Evolutionary conservation across 2,329 filamentous ascomycete species (phyloP).

Genomic region (Neurospora sp.): DNA sequence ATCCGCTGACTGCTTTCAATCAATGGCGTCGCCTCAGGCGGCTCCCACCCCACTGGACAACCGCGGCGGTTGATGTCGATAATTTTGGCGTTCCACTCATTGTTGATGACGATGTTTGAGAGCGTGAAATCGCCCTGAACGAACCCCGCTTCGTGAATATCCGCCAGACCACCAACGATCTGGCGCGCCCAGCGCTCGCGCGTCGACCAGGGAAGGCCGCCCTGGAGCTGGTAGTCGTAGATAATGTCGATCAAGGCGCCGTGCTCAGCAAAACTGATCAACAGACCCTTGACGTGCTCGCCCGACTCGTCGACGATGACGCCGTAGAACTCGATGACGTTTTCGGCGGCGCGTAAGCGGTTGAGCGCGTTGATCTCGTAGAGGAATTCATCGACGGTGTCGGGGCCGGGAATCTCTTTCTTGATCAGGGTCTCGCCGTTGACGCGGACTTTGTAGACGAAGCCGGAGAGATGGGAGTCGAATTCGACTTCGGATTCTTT

Average conservation of each 20-base stretch:
- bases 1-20: constrained; percentile 85
- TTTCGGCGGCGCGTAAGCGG: constrained; percentile 58
- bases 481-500: constrained; percentile 71
- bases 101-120: constrained; percentile 92
- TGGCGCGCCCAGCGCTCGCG: constrained; percentile 85
- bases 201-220: constrained; percentile 51
- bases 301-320: constrained; percentile 73
- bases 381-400: constrained; percentile 90
- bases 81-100: constrained; percentile 77
- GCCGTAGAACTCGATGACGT: constrained; percentile 79
- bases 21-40: constrained; percentile 77
- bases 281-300: constrained; percentile 70
- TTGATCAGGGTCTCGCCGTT: constrained; percentile 69
- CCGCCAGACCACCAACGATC: constrained; percentile 78
- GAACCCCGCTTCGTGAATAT: constrained; percentile 92
- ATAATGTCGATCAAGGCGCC: constrained; percentile 86
- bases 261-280: constrained; percentile 79
- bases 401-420: constrained; percentile 94
- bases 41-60: constrained; percentile 97
- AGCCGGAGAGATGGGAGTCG: constrained; percentile 88
- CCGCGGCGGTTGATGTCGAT: constrained; percentile 97
- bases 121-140: constrained; percentile 97
- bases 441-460: constrained; percentile 86
- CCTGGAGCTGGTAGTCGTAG: constrained; percentile 59
- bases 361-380: constrained; percentile 97